Evolutionary conservation across 2,329 filamentous ascomycete species (phyloP).

Genomic region (Fusarium algeriense): DNA sequence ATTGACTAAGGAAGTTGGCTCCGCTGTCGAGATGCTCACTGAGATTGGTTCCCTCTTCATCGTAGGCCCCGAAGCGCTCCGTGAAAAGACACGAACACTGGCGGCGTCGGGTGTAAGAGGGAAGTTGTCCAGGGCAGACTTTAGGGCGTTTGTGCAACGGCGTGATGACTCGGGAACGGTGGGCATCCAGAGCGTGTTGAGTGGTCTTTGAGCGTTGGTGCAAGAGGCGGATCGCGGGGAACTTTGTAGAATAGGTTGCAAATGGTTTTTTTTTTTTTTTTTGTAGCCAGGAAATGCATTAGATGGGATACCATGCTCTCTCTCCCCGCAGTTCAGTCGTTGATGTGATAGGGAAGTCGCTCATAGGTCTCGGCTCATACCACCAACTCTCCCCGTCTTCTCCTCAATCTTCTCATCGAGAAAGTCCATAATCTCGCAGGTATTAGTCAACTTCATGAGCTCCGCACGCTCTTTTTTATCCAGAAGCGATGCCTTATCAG

Average conservation of each 20-base stretch:
- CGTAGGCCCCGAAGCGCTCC: constrained; percentile 82
- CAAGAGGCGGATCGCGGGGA: constrained; percentile 18
- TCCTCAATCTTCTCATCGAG: constrained; percentile 64
- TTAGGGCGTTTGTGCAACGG: constrained; percentile 86
- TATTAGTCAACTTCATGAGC: constrained; percentile 63
- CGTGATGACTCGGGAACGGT: constrained; percentile 85
- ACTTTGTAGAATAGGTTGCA: constrained; percentile 21
- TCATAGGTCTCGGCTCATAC: constrained; percentile 53
- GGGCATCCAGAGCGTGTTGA: constrained; percentile 86
- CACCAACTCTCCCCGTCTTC: constrained; percentile 50
- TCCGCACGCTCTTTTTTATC: constrained; percentile 66
- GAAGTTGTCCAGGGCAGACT: constrained; percentile 74
- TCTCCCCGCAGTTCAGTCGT: neutral
- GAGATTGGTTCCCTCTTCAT: constrained; percentile 98
- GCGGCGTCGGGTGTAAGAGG: constrained; percentile 60
- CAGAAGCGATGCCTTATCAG: constrained; percentile 65
- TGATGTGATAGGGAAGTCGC: neutral
- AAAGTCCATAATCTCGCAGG: constrained; percentile 71
- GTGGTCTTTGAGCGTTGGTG: constrained; percentile 60
- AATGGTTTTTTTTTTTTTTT: constrained; percentile 3
- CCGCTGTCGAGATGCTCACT: constrained; percentile 83
- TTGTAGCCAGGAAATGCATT: constrained; percentile 37
- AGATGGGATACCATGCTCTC: constrained; percentile 44
- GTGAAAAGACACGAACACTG: constrained; percentile 75
- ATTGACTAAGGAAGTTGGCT: constrained; percentile 74